phyloP scores from a whole-genome alignment of 2,329 filamentous ascomycete species.

The Xylaria sp. region DNA sequence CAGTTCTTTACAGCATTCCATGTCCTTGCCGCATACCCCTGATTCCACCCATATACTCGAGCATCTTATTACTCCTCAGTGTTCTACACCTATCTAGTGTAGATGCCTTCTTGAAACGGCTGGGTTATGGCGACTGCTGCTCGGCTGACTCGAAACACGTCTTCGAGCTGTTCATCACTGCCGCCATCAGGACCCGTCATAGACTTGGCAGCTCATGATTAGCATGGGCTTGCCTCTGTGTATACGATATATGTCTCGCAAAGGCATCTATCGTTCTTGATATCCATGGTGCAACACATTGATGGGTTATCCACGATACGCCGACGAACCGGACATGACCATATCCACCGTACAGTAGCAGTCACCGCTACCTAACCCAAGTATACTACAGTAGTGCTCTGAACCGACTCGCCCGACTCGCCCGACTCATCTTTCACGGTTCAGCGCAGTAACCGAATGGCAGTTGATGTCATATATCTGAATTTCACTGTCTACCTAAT shows the following conservation, averaged over 20 bases:
- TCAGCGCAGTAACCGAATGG: neutral
- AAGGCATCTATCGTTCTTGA: neutral
- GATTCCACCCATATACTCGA: neutral
- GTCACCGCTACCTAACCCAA: neutral
- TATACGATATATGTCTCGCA: neutral
- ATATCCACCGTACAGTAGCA: neutral
- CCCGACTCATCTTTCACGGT: no score
- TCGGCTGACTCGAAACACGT: slow-evolving; percentile 11
- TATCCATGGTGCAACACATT: neutral
- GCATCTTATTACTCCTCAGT: neutral
- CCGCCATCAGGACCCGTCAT: slow-evolving; percentile 4
- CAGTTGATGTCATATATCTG: slow-evolving; percentile 24
- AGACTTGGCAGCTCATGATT: neutral
- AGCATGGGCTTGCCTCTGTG: neutral
- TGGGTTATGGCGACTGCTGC: slow-evolving; percentile 5
- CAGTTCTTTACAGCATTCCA: neutral
- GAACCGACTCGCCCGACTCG: neutral
- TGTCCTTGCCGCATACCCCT: neutral
- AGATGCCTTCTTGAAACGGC: slow-evolving; percentile 22
- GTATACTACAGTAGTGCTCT: neutral
- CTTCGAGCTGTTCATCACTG: slow-evolving; percentile 15
- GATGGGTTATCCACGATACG: neutral
- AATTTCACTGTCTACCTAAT: slow-evolving; percentile 1
- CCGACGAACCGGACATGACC: neutral
- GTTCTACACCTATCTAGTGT: neutral